Conservation (phyloP, 139 green algal genomes). For the Protoeuglena noctilucae region DNA sequence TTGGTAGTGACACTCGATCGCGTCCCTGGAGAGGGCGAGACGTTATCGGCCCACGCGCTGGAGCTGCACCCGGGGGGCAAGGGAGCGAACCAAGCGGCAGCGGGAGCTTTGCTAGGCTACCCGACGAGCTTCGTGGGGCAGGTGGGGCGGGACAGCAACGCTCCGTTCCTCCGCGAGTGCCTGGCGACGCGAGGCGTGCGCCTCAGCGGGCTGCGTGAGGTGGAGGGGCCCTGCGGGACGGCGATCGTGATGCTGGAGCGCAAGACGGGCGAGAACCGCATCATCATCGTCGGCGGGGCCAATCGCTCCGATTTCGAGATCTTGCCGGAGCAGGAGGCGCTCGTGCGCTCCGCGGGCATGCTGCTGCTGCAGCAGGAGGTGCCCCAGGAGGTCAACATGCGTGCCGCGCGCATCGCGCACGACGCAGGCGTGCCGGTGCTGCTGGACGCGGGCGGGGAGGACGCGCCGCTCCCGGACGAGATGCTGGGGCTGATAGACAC, state of each 20-base stretch:
- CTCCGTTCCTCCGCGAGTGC: conserved; percentile 24
- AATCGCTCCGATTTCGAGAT: conserved; percentile 20
- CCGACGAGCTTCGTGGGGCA: conserved; percentile 60
- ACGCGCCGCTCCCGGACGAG: conserved; percentile 32
- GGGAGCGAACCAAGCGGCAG: conserved; percentile 79
- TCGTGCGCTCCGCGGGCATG: conserved; percentile 27
- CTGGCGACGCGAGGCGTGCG: conserved; percentile 34
- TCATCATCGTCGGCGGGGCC: conserved; percentile 72
- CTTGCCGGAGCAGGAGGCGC: background rate
- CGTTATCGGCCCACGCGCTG: conserved; percentile 34
- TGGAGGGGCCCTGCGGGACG: conserved; percentile 45
- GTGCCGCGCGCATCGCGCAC: conserved; percentile 23
- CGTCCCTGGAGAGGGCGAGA: conserved; percentile 58
- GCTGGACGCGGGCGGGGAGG: conserved; percentile 62
- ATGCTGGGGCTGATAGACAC: conserved; percentile 39
- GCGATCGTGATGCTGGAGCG: conserved; percentile 66
- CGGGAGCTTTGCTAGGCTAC: conserved; percentile 49
- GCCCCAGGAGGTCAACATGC: conserved; percentile 54
- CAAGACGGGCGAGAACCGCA: conserved; percentile 55
- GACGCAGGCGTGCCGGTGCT: conserved; percentile 54
- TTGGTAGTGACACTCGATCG: conserved; percentile 50
- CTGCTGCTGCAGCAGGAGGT: conserved; percentile 77
- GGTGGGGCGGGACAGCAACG: conserved; percentile 56
- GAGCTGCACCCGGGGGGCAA: conserved; percentile 60
- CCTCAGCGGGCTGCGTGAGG: conserved; percentile 24